A percentile compares a stretch with the other conserved stretches of the same genome.
Conservation (phyloP, 1,139 yeast species). For the Diutina pseudorugosa region DNA sequence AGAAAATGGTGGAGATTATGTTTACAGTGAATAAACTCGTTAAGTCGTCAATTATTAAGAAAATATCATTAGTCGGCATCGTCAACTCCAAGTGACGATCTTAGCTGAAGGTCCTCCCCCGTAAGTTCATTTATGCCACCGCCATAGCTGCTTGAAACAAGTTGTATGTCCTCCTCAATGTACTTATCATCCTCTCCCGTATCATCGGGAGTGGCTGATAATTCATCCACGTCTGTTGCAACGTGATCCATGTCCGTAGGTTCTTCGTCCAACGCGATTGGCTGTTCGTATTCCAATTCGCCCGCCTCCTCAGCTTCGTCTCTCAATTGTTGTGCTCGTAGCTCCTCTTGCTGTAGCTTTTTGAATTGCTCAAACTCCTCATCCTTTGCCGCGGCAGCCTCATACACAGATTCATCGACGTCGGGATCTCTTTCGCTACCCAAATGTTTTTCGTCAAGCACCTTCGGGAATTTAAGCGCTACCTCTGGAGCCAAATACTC, state of each 20-base stretch:
- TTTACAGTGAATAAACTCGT: too few relatives aligned
- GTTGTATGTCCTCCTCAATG: not conserved
- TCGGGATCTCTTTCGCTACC: constrained; percentile 18
- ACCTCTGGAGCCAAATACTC: constrained; percentile 50
- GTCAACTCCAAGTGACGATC: not conserved
- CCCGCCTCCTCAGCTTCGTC: not conserved
- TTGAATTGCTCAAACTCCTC: constrained; percentile 20
- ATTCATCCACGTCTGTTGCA: not conserved
- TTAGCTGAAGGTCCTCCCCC: not conserved
- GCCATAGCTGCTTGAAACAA: not conserved
- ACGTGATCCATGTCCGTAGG: not conserved
- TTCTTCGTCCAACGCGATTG: not conserved
- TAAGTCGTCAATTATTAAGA: not conserved
- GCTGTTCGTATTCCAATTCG: not conserved
- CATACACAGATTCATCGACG: constrained; percentile 14
- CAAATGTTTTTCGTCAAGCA: constrained; percentile 28
- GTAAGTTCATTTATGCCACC: not conserved
- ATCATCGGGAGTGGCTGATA: not conserved
- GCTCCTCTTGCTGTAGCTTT: constrained; percentile 7
- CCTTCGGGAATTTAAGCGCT: constrained; percentile 14
- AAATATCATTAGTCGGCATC: not conserved
- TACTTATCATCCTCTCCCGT: not conserved
- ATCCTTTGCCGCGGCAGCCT: constrained; percentile 14
- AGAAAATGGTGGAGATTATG: too few relatives aligned
- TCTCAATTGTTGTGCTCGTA: not conserved